Percentiles rank a stretch among this genome's conserved stretches.
These are phyloP conservation scores for Irineochytrium annulatum DNA, from an alignment of 192 early-diverging fungal species.

Conservation along the genomic window DNA sequence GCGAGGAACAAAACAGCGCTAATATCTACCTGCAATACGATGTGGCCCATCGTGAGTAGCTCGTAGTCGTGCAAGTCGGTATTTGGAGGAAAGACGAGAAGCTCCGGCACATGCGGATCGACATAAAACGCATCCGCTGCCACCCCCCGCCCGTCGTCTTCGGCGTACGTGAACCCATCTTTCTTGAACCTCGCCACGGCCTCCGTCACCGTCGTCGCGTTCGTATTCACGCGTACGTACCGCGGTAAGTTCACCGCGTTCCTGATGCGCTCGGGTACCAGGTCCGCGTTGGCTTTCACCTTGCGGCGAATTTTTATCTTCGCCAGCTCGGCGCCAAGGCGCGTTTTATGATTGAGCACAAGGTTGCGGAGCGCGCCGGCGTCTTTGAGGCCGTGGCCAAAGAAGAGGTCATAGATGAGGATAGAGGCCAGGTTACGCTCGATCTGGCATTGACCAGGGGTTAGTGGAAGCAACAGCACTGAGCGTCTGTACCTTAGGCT, in stretches of 20 bases:
- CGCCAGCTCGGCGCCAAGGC: slow-evolving; percentile 73
- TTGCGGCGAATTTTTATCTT: slow-evolving; percentile 68
- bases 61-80: slow-evolving; percentile 86
- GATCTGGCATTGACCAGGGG: slow-evolving; percentile 18
- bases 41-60: slow-evolving; percentile 65
- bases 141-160: slow-evolving; percentile 17
- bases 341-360: slow-evolving; percentile 62
- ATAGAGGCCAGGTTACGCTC: slow-evolving; percentile 47
- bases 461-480: slow-evolving; percentile 1
- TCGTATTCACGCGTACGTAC: slow-evolving; percentile 86
- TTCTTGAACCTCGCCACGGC: slow-evolving; percentile 58
- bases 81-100: slow-evolving; percentile 81
- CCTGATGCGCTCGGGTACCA: slow-evolving; percentile 57
- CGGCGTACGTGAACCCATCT: slow-evolving; percentile 55
- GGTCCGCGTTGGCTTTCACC: slow-evolving; percentile 62
- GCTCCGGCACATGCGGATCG: slow-evolving; percentile 75
- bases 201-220: slow-evolving; percentile 64
- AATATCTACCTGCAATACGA: slow-evolving; percentile 74
- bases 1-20: not conserved
- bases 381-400: slow-evolving; percentile 65
- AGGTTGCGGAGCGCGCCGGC: slow-evolving; percentile 56
- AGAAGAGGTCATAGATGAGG: slow-evolving; percentile 83
- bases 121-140: slow-evolving; percentile 29
- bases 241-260: slow-evolving; percentile 67
- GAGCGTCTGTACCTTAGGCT: slow-evolving; percentile 14